These are phyloP conservation scores for Diaporthe destruens DNA, from an alignment of 2,329 filamentous ascomycete genomes.

Conservation along the genomic window DNA sequence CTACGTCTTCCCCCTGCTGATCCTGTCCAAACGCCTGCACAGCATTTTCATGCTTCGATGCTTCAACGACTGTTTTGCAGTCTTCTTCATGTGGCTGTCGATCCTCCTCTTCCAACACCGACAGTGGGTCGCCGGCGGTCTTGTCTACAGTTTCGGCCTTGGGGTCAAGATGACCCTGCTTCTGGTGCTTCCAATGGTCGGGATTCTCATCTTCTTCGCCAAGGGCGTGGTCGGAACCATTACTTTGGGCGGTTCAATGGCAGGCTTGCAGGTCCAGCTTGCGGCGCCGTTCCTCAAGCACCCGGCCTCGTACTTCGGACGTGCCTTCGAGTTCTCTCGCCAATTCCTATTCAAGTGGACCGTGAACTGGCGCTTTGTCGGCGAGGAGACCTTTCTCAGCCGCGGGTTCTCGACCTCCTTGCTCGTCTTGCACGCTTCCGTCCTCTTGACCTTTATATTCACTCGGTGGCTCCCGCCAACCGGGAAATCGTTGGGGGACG, in stretches of 20 bases:
- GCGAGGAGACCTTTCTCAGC: conserved; percentile 82
- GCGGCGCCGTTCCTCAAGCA: conserved; percentile 78
- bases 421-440: conserved; percentile 72
- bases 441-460: conserved; percentile 76
- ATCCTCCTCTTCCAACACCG: conserved; percentile 82
- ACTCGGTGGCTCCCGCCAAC: conserved; percentile 81
- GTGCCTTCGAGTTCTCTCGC: conserved; percentile 91
- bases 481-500: conserved; percentile 66
- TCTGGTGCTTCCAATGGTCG: conserved; percentile 84
- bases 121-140: conserved; percentile 78
- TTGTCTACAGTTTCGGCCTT: conserved; percentile 82
- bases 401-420: conserved; percentile 76
- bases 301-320: conserved; percentile 77
- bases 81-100: conserved; percentile 85
- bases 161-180: conserved; percentile 97
- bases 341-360: conserved; percentile 98
- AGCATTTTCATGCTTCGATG: conserved; percentile 92
- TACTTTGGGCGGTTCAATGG: conserved; percentile 35
- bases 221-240: conserved; percentile 81
- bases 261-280: conserved; percentile 70
- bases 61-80: conserved; percentile 96
- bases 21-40: conserved; percentile 92
- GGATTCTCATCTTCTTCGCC: conserved; percentile 79
- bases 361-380: conserved; percentile 98
- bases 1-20: conserved; percentile 86